phyloP scores from a whole-genome alignment of 345 rosid species.

The Noccaea caerulescens region DNA sequence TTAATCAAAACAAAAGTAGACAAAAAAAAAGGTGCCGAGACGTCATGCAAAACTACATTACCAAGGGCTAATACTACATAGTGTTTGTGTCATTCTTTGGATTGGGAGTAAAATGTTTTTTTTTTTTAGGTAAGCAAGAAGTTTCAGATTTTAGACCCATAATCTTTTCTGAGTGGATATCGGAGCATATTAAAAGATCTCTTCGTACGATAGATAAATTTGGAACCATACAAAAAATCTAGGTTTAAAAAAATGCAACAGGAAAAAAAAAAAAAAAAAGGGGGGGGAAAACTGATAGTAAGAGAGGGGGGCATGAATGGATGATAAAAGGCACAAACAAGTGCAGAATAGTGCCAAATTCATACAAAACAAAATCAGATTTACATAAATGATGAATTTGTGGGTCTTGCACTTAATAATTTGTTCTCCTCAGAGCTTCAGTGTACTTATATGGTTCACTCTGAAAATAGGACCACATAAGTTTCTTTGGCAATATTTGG shows the following conservation, averaged over 20 bases:
- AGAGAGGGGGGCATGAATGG: slow-evolving; percentile 17
- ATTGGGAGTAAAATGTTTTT: too few relatives aligned
- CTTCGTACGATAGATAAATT: not conserved
- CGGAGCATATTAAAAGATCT: not conserved
- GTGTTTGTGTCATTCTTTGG: not conserved
- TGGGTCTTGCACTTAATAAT: slow-evolving; percentile 33
- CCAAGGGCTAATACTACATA: not conserved
- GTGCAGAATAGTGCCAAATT: slow-evolving; percentile 29
- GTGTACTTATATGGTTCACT: slow-evolving; percentile 32
- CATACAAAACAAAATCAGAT: slow-evolving; percentile 41
- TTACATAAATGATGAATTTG: slow-evolving; percentile 39
- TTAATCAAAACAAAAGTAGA: not conserved
- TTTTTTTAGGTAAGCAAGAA: not conserved
- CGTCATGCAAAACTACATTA: not conserved
- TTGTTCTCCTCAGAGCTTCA: slow-evolving; percentile 32
- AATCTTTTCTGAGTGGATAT: not conserved
- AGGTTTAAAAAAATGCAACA: not conserved
- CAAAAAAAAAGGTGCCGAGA: not conserved
- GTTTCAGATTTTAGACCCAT: not conserved
- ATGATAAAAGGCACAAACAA: slow-evolving; percentile 23
- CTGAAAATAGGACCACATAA: slow-evolving; percentile 35
- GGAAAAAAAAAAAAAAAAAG: not conserved
- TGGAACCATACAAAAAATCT: not conserved
- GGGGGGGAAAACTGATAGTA: not conserved
- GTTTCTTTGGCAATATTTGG: slow-evolving; percentile 39